Evolutionary conservation across 176 grass and related monocot species (phyloP), one percentile per base, ranked within the genome.

Genomic region (Triticum monococcum): DNA sequence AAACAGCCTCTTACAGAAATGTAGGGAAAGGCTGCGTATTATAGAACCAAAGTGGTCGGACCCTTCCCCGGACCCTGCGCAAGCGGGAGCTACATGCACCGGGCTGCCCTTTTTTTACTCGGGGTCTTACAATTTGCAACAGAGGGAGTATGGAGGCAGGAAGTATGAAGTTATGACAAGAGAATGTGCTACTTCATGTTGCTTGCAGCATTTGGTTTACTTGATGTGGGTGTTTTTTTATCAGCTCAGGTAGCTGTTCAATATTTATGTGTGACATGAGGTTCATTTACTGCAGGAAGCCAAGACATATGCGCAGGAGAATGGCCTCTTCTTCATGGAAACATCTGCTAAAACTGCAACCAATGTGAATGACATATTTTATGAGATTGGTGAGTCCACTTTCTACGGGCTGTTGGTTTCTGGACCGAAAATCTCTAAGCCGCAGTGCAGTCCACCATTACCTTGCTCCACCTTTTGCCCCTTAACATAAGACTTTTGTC

Each of bases 241-340:
- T 52, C 14, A 50, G 43, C 78, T 37, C 25, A 67, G 38, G 61
- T 50, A 46, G 12, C 12, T 61, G 54, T 43, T 74, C 60, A 80
- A 16, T 75, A 4, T 89, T 26, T 61, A 37, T 77, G 36, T 23
- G 48, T 17, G 20, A 75, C 22, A 33, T 62, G 64, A 7, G 24
- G 3, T 86, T 78, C 43, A 65, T 82, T 78, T 79, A 52, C 67
- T 81, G 80, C 78, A 97, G 95, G 95, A 97, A 89, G 95, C 90
- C 25, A 84, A 88, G 83, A 89, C 87, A 4, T 97, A 97, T 81
- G 95, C 95, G 3, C 86, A 97, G 81, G 95, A 97, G 68, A 97
- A 97, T 87, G 95, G 92, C 12, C 90, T 97, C 22, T 94, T 97
- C 78, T 97, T 97, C 84, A 92, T 97, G 90, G 95, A 97, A 88